Conservation (phyloP, 1,284 basidiomycete genomes). For the Schizophyllum commune region DNA sequence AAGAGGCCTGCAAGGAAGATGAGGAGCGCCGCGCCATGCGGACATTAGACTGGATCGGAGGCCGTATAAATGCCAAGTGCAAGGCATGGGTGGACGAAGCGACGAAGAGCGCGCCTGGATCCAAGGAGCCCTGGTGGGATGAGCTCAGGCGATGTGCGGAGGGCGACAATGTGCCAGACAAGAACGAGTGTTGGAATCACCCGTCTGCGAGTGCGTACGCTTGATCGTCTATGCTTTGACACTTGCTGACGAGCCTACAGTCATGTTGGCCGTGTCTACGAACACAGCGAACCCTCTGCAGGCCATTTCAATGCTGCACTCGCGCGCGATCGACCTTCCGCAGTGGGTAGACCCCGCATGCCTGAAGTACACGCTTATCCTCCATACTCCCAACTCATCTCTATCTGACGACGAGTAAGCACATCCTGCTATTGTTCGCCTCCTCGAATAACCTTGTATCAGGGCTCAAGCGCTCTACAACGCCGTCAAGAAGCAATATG, state of each 20-base stretch:
- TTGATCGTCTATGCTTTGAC: neutral
- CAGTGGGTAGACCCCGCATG: slow-evolving; percentile 68
- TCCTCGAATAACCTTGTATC: slow-evolving; percentile 4
- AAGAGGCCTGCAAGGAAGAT: slow-evolving; percentile 63
- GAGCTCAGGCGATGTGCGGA: slow-evolving; percentile 68
- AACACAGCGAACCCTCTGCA: slow-evolving; percentile 69
- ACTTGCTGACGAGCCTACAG: slow-evolving; percentile 20
- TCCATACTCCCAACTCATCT: slow-evolving; percentile 63
- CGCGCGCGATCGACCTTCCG: slow-evolving; percentile 58
- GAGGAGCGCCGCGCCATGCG: slow-evolving; percentile 69
- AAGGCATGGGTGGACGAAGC: slow-evolving; percentile 60
- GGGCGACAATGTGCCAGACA: slow-evolving; percentile 64
- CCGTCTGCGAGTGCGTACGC: slow-evolving; percentile 59
- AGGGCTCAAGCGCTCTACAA: slow-evolving; percentile 73
- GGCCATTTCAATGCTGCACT: slow-evolving; percentile 61
- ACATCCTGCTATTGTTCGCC: neutral
- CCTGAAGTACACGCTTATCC: slow-evolving; percentile 64
- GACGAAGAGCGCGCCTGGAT: slow-evolving; percentile 26
- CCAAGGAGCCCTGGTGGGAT: slow-evolving; percentile 68
- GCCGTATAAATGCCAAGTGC: slow-evolving; percentile 53
- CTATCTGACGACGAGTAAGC: slow-evolving; percentile 74
- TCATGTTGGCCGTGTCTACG: slow-evolving; percentile 73
- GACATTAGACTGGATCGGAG: slow-evolving; percentile 74
- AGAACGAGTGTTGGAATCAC: slow-evolving; percentile 75
- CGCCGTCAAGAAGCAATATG: slow-evolving; percentile 77